These are phyloP conservation scores for Fusarium longipes DNA, from an alignment of 2,329 filamentous ascomycete species.

Conservation along the genomic window DNA sequence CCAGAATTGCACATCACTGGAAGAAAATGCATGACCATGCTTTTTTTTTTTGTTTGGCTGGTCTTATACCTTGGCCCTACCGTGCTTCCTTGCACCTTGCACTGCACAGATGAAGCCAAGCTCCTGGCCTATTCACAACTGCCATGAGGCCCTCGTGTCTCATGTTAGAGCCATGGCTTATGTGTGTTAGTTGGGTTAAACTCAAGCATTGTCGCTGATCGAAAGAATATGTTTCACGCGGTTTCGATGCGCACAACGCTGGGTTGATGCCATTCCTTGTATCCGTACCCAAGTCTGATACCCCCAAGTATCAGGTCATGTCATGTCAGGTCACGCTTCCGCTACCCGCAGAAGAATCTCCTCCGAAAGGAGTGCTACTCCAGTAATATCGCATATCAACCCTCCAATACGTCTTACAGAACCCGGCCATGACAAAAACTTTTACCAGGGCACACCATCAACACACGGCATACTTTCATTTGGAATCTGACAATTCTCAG, in stretches of 20 bases:
- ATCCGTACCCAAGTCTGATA: constrained; percentile 11
- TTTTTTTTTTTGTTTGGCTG: constrained; percentile 20
- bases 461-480: constrained; percentile 9
- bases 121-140: constrained; percentile 6
- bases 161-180: constrained; percentile 7
- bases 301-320: constrained; percentile 45
- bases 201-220: constrained; percentile 2
- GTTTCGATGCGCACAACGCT: constrained; percentile 7
- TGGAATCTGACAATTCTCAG: constrained; percentile 21
- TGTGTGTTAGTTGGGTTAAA: constrained; percentile 8
- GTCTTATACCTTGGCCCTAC: constrained; percentile 16
- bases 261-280: constrained; percentile 9
- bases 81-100: constrained; percentile 10
- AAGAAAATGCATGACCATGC: constrained; percentile 8
- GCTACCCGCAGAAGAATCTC: constrained; percentile 35
- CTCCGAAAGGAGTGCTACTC: constrained; percentile 30
- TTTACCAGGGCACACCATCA: constrained; percentile 25
- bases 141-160: constrained; percentile 34
- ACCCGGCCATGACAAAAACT: constrained; percentile 24
- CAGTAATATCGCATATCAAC: constrained; percentile 38
- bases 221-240: constrained; percentile 19
- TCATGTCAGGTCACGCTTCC: constrained; percentile 48
- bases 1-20: constrained; percentile 14
- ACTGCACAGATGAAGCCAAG: constrained; percentile 5
- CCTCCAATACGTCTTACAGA: constrained; percentile 38